Evolutionary conservation across 768 basidiomycete species (phyloP), one percentile per base, ranked within the genome.

Genomic region (Naematelia aurantialba): DNA sequence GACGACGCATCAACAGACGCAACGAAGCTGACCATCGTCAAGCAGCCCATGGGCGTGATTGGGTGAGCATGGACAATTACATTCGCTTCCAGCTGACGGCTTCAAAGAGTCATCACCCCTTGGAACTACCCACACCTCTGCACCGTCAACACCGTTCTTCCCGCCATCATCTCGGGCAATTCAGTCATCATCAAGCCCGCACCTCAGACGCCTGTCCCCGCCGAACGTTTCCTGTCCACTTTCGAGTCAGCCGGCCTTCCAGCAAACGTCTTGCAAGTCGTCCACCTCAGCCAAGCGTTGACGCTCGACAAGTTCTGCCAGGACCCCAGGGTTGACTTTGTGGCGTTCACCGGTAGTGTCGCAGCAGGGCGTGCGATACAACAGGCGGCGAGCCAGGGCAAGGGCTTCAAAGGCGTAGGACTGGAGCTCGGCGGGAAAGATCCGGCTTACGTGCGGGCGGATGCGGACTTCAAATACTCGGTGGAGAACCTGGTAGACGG

Each of bases 351-450:
- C 0, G 96, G 96, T 72, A 85, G 84, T 62, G 93, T 98, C 0
- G 75, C 74, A 1, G 89, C 85, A 4, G 94, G 94, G 0, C 81
- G 82, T 45, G 80, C 85, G 0, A 85, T 99, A 14, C 86, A 86
- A 39, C 81, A 82, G 68, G 85, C 85, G 1, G 90, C 89, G 0
- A 85, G 81, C 0, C 77, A 78, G 26, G 86, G 84, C 0, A 66
- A 74, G 1, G 85, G 85, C 0, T 93, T 97, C 80, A 94, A 89
- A 63, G 89, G 89, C 3, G 88, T 91, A 17, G 89, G 83, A 0
- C 81, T 96, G 29, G 92, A 96, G 88, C 84, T 99, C 14, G 96
- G 96, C 1, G 96, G 96, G 0, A 98, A 99, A 77, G 96, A 99
- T 71, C 91, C 96, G 1, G 96, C 94, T 1, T 99, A 97, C 70